phyloP scores from a whole-genome alignment of 1,139 yeast species.

The Pichia sp. region DNA sequence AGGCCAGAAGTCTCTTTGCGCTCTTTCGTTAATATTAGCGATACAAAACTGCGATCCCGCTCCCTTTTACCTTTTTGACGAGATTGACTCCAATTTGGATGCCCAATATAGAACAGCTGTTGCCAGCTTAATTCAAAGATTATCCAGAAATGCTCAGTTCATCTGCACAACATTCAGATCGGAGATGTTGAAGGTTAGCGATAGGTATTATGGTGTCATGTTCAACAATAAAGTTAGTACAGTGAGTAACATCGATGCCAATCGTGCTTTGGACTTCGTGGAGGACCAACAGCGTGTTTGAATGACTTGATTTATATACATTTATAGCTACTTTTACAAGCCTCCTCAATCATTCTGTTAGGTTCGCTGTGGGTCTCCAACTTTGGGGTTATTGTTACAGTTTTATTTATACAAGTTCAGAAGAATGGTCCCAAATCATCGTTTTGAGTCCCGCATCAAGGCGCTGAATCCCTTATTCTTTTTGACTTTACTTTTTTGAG shows the following conservation, averaged over 20 bases:
- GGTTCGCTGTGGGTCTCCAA: too few species aligned
- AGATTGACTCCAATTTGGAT: slow-evolving; percentile 92
- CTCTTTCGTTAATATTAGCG: slow-evolving; percentile 86
- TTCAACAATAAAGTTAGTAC: slow-evolving; percentile 79
- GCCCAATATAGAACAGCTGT: slow-evolving; percentile 88
- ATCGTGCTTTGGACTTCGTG: slow-evolving; percentile 74
- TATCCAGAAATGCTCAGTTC: slow-evolving; percentile 72
- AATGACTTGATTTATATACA: too few species aligned
- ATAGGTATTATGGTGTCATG: slow-evolving; percentile 81
- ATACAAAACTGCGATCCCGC: slow-evolving; percentile 96
- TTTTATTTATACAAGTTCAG: too few species aligned
- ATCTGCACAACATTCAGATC: slow-evolving; percentile 95
- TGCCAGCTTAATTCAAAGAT: slow-evolving; percentile 62
- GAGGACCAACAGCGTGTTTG: slow-evolving; percentile 45
- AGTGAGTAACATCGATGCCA: slow-evolving; percentile 60
- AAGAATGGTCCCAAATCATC: slow-evolving; percentile 8
- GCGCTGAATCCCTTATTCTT: slow-evolving; percentile 44
- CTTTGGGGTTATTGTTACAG: too few species aligned
- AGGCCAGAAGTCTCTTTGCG: slow-evolving; percentile 94
- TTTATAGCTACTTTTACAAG: too few species aligned
- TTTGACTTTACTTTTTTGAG: slow-evolving; percentile 28
- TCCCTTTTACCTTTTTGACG: slow-evolving; percentile 92
- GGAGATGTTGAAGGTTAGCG: slow-evolving; percentile 84
- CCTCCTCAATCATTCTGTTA: too few species aligned
- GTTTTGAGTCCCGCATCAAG: slow-evolving; percentile 44